Conservation (phyloP, 345 rosid species). For the Rhodomyrtus tomentosa region DNA sequence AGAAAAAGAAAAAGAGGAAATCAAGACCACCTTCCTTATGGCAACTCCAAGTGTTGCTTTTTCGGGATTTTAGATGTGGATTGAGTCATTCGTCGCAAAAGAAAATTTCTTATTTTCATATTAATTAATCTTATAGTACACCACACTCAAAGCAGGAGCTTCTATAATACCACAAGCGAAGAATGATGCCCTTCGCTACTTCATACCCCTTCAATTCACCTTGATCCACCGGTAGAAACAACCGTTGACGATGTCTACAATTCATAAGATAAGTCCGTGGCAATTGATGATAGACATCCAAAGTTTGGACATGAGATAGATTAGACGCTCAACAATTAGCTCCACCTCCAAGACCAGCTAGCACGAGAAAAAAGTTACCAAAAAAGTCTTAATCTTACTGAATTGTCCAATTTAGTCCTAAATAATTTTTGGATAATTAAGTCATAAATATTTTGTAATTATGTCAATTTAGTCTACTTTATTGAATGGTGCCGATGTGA, state of each 20-base stretch:
- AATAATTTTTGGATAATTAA: no score
- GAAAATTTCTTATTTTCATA: background rate
- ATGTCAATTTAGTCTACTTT: no score
- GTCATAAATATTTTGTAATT: no score
- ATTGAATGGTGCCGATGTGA: no score
- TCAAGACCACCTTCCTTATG: background rate
- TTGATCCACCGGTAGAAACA: background rate
- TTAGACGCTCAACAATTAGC: background rate
- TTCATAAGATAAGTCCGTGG: background rate
- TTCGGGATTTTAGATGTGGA: background rate
- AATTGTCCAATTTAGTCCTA: no score
- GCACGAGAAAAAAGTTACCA: no score
- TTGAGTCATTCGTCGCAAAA: background rate
- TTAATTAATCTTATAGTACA: background rate
- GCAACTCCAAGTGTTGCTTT: background rate
- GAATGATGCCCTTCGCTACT: background rate
- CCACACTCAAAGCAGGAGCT: background rate
- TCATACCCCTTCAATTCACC: background rate
- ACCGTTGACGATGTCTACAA: background rate
- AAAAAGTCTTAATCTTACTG: no score
- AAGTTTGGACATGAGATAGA: background rate
- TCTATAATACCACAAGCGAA: background rate
- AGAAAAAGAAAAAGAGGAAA: no score
- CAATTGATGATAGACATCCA: background rate
- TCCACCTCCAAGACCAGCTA: background rate